These are phyloP conservation scores for Vinca minor DNA, from an alignment of 257 asterid species.

Conservation along the genomic window DNA sequence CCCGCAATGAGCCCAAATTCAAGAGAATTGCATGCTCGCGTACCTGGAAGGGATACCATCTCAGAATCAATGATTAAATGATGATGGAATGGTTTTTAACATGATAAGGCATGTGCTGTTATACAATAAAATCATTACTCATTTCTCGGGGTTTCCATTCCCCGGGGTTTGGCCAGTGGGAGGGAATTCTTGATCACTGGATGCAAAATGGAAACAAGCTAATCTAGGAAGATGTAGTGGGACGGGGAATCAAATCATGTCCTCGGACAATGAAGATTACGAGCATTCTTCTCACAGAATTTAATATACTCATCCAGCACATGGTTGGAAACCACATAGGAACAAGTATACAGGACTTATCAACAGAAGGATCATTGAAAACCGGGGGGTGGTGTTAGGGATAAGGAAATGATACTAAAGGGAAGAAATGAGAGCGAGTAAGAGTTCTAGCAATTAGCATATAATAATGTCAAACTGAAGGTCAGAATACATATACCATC, in stretches of 20 bases:
- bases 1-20: constrained; percentile 90
- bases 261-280: too few species aligned
- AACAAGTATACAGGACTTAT: background rate
- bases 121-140: too few species aligned
- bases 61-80: constrained; percentile 5
- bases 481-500: too few species aligned
- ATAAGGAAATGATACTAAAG: background rate
- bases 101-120: too few species aligned
- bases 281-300: too few species aligned
- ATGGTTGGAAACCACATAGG: background rate
- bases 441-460: background rate
- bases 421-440: background rate
- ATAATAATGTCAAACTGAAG: background rate
- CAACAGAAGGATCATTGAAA: background rate
- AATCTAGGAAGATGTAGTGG: too few species aligned
- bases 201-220: too few species aligned
- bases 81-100: background rate
- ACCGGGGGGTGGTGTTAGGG: background rate
- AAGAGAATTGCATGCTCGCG: constrained; percentile 87
- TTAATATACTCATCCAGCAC: too few species aligned
- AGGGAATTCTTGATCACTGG: too few species aligned
- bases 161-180: too few species aligned
- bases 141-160: too few species aligned
- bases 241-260: too few species aligned
- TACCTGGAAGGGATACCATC: constrained; percentile 38